Evolutionary conservation across 495 filamentous ascomycete genomes (phyloP).

Genomic region (Neurospora sp.): DNA sequence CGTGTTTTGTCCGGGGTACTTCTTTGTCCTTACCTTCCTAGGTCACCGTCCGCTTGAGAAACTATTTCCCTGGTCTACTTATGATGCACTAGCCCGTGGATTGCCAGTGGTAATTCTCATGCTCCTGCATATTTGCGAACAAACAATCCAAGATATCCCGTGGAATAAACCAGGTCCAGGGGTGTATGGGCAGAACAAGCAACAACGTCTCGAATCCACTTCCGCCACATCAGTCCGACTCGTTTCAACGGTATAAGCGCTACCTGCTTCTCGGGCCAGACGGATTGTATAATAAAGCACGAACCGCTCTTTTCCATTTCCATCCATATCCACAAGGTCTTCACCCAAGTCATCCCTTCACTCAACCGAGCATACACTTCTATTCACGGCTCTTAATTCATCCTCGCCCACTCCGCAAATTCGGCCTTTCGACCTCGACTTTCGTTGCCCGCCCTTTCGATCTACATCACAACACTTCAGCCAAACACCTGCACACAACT

Average conservation of each 20-base stretch:
- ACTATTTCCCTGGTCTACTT: constrained; percentile 12
- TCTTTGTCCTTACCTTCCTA: background rate
- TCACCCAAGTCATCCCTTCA: background rate
- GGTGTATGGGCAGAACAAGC: background rate
- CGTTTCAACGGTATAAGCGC: constrained; percentile 10
- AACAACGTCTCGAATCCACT: constrained; percentile 28
- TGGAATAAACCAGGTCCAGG: background rate
- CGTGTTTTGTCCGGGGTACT: background rate
- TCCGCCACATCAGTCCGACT: constrained; percentile 33
- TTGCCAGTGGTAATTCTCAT: constrained; percentile 25
- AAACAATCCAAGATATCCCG: constrained; percentile 19
- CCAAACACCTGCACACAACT: background rate
- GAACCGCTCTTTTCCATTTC: background rate
- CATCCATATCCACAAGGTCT: background rate
- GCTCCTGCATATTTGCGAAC: constrained; percentile 33
- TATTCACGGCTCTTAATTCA: background rate
- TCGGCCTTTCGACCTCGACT: background rate
- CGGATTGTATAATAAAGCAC: constrained; percentile 5
- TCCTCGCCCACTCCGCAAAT: background rate
- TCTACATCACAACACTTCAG: background rate
- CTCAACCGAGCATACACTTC: background rate
- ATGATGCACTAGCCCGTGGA: constrained; percentile 34
- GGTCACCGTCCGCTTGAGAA: background rate
- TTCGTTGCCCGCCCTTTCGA: background rate
- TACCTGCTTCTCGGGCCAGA: constrained; percentile 13